Evolutionary conservation across 2,329 filamentous ascomycete species (phyloP).

Genomic region (Dactylonectria macrodidyma): DNA sequence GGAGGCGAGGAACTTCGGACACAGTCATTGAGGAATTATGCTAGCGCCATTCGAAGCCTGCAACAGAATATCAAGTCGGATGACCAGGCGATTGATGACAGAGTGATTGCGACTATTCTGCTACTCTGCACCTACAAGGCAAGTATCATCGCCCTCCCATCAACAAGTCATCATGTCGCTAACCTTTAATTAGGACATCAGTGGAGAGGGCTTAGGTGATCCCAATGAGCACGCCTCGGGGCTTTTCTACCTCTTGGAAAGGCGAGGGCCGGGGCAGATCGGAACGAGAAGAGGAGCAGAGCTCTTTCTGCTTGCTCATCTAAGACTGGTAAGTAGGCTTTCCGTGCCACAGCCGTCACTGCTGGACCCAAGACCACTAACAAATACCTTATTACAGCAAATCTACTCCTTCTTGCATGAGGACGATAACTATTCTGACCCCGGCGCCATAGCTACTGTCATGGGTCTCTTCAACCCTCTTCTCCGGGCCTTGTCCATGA

Average conservation of each 20-base stretch:
- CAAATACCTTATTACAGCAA: slow-evolving; percentile 42
- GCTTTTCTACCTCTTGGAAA: slow-evolving; percentile 52
- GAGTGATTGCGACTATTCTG: slow-evolving; percentile 49
- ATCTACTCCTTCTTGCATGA: slow-evolving; percentile 51
- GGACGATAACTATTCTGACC: slow-evolving; percentile 51
- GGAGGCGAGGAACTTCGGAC: slow-evolving; percentile 47
- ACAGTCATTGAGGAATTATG: slow-evolving; percentile 50
- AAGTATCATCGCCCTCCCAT: background rate
- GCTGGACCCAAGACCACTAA: no score
- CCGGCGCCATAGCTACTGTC: slow-evolving; percentile 47
- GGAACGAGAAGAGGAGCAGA: slow-evolving; percentile 49
- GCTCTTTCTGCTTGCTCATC: slow-evolving; percentile 49
- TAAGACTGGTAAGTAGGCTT: slow-evolving; percentile 48
- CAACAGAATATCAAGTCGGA: slow-evolving; percentile 47
- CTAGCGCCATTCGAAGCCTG: slow-evolving; percentile 45
- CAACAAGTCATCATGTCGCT: no score
- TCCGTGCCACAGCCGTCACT: background rate
- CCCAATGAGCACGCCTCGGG: slow-evolving; percentile 51
- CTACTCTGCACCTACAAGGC: slow-evolving; percentile 51
- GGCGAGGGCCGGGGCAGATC: slow-evolving; percentile 50
- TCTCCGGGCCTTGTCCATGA: slow-evolving; percentile 49
- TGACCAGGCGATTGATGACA: slow-evolving; percentile 48
- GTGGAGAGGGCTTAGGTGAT: slow-evolving; percentile 49
- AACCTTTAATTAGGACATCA: slow-evolving; percentile 46
- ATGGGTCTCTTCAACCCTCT: slow-evolving; percentile 51